Conservation (phyloP, 179 eudicot genomes). For the Beta corolliflora region DNA sequence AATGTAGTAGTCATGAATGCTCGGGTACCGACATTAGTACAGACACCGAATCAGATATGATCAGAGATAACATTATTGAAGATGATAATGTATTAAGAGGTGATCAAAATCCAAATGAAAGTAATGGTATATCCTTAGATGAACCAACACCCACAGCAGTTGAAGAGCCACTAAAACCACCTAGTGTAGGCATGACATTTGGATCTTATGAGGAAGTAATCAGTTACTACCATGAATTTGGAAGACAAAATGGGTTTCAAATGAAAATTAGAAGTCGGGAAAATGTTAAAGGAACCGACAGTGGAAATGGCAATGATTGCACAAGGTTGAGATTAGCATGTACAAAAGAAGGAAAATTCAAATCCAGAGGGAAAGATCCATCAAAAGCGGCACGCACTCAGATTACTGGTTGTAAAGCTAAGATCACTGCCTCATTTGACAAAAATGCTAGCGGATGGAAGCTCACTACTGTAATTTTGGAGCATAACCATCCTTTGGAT, state of each 20-base stretch:
- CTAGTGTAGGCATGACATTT: neutral
- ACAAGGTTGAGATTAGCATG: neutral
- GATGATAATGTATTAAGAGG: neutral
- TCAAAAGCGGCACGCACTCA: too few species aligned
- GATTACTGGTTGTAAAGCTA: too few species aligned
- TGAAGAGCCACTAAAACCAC: neutral
- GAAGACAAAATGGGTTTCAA: neutral
- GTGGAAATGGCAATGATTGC: neutral
- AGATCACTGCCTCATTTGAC: too few species aligned
- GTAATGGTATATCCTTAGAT: neutral
- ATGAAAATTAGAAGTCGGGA: neutral
- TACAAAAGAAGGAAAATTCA: neutral
- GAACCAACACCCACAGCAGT: neutral
- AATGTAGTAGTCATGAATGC: neutral
- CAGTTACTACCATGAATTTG: slow-evolving; percentile 1
- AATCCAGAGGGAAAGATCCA: too few species aligned
- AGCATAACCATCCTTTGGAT: too few species aligned
- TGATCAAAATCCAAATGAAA: neutral
- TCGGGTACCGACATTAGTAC: neutral
- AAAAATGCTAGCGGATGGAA: too few species aligned
- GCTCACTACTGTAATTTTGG: too few species aligned
- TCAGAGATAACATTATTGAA: neutral
- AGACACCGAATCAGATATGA: neutral
- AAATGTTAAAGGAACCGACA: neutral
- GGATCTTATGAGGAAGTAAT: neutral